Percentiles rank a stretch among this genome's conserved stretches.
Evolutionary conservation across 106 monocot genomes (phyloP).

Genomic region (Vanilla planifolia): DNA sequence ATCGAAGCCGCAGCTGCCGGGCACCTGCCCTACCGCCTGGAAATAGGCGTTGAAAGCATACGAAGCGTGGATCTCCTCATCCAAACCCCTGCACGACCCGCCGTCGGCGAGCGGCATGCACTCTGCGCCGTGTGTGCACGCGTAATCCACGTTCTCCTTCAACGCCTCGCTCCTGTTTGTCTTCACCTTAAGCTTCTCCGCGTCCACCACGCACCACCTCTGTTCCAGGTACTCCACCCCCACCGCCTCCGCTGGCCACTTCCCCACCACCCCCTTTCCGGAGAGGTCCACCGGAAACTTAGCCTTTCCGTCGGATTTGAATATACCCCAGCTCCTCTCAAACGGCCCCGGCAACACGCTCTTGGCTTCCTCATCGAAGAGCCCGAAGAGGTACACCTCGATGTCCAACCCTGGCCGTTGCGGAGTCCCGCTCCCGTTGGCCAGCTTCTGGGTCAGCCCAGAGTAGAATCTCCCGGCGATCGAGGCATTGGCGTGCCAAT

Average conservation of each 20-base stretch:
- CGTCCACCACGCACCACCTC: slow-evolving; percentile 35
- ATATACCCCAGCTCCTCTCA: slow-evolving; percentile 45
- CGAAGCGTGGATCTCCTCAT: slow-evolving; percentile 26
- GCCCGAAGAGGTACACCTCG: slow-evolving; percentile 34
- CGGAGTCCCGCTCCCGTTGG: slow-evolving; percentile 26
- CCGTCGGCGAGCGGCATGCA: slow-evolving; percentile 34
- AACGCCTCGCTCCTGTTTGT: slow-evolving; percentile 7
- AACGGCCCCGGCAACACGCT: slow-evolving; percentile 34
- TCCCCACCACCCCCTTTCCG: slow-evolving; percentile 20
- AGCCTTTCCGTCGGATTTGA: slow-evolving; percentile 41
- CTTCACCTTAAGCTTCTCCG: background rate
- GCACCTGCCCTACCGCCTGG: slow-evolving; percentile 41
- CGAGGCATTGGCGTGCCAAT: slow-evolving; percentile 19
- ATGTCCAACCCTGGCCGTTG: slow-evolving; percentile 22
- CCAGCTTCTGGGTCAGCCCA: slow-evolving; percentile 25
- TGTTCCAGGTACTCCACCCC: slow-evolving; percentile 22
- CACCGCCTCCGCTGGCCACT: slow-evolving; percentile 19
- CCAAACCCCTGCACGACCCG: slow-evolving; percentile 28
- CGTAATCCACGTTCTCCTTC: slow-evolving; percentile 24
- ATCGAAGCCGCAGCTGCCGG: slow-evolving; percentile 25
- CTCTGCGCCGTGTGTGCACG: slow-evolving; percentile 24
- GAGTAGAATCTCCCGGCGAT: slow-evolving; percentile 31
- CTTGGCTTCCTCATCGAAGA: slow-evolving; percentile 45
- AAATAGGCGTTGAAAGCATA: slow-evolving; percentile 60
- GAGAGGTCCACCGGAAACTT: slow-evolving; percentile 36